Conservation (phyloP, 257 asterid genomes). For the Fraxinus americana region DNA sequence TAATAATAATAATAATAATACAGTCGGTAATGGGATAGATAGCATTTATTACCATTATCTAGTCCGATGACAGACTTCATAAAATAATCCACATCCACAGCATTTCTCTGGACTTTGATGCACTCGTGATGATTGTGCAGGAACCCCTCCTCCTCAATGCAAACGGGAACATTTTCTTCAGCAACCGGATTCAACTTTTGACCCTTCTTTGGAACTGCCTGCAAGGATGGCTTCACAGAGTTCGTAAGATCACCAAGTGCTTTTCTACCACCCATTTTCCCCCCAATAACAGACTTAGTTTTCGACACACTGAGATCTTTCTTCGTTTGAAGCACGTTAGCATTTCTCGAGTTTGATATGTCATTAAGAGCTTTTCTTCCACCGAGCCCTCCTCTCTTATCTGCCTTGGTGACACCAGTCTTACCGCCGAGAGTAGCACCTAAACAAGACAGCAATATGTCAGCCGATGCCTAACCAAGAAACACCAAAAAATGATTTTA, state of each 20-base stretch:
- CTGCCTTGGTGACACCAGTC: slow-evolving; percentile 42
- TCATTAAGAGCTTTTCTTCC: slow-evolving; percentile 86
- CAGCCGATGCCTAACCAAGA: background rate
- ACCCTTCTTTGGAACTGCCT: slow-evolving; percentile 37
- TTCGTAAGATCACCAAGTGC: slow-evolving; percentile 84
- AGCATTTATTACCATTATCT: slow-evolving; percentile 40
- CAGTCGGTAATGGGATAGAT: background rate
- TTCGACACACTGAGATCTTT: slow-evolving; percentile 48
- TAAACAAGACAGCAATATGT: slow-evolving; percentile 26
- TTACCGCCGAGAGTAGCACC: slow-evolving; percentile 56
- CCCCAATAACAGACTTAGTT: slow-evolving; percentile 53
- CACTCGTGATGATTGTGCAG: slow-evolving; percentile 83
- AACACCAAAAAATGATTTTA: background rate
- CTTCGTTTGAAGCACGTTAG: slow-evolving; percentile 42
- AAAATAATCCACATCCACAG: slow-evolving; percentile 53
- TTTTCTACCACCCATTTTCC: slow-evolving; percentile 59
- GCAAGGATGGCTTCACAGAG: slow-evolving; percentile 52
- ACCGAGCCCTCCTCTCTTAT: slow-evolving; percentile 51
- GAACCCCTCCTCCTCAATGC: slow-evolving; percentile 57
- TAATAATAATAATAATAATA: background rate
- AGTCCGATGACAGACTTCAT: slow-evolving; percentile 66
- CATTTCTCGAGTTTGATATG: slow-evolving; percentile 80
- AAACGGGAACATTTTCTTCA: slow-evolving; percentile 38
- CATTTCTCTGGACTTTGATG: slow-evolving; percentile 56
- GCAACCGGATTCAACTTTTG: slow-evolving; percentile 43